A percentile compares a stretch with the other conserved stretches of the same genome.
phyloP scores from a whole-genome alignment of 352 stramenopile species.

The Thalassiosira allenii region DNA sequence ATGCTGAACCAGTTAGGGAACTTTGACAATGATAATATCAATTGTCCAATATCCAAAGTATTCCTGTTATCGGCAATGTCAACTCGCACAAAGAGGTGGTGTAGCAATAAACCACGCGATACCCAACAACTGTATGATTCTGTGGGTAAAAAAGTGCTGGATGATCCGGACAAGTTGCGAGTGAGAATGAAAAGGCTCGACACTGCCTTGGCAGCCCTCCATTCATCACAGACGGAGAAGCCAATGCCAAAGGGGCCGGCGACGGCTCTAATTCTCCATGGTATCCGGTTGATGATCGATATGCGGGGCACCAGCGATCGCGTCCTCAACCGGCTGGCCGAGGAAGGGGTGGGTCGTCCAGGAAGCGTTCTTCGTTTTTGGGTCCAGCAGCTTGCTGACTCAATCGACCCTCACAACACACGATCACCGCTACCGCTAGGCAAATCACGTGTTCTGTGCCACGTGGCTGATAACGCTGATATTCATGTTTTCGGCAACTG shows the following conservation, averaged over 20 bases:
- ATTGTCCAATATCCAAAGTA: not conserved
- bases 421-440: not conserved
- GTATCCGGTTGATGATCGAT: constrained; percentile 5
- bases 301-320: not conserved
- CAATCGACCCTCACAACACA: not conserved
- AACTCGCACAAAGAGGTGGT: not conserved
- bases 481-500: not conserved
- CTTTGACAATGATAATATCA: not conserved
- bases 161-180: not conserved
- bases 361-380: not conserved
- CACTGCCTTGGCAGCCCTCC: not conserved
- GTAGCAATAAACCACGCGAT: not conserved
- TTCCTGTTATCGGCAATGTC: constrained; percentile 5
- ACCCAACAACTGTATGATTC: not conserved
- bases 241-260: not conserved
- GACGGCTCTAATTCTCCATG: not conserved
- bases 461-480: not conserved
- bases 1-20: constrained; percentile 1
- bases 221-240: not conserved
- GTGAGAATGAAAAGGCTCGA: not conserved
- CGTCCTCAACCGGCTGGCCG: not conserved
- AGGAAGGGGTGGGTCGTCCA: not conserved
- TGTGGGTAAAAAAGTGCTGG: not conserved
- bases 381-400: not conserved
- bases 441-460: not conserved